Base-by-base conservation (phyloP, 179 eudicot species). In the Beta macrorhiza region DNA sequence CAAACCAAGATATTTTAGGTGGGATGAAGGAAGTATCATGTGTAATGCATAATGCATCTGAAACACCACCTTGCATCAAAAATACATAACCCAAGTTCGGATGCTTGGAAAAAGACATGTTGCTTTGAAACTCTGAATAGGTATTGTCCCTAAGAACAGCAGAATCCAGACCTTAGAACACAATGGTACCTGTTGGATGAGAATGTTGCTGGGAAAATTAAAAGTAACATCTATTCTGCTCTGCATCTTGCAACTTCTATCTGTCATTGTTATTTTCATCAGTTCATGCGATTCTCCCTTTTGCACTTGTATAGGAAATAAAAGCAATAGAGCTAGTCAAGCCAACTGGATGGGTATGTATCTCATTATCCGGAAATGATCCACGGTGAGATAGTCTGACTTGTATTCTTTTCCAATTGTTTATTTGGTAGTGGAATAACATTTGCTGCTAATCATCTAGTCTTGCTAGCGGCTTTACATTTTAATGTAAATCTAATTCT, bases 291-390 rank as follows among this genome's bases (percentile, higher is more conserved):
- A 17, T 25, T 62, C 42, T 55, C 19, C 37, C 59, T 49, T 69
- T 83, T 61, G 11, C 72, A 79, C 32, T 29, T 37, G 19, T 76
- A 42, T 76, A 94, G 98, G 97, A 94, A 86, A 91, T 93, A 78
- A 94, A 94, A 85, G 80, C 90, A 29, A 96, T 93, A 85, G 99
- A 95, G 81, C 95, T 95, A 11, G 84, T 81, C 63, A 81, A 81
- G 67, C 80, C 84, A 44, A 47, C 80, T 49, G 84, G 98, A 11
- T 95, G 99, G 99, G 89, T 93, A 79, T 80, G 90, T 79, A 88
- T 95, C 84, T 87, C 91, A 4, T 81, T 81, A 58, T 81, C 99
- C 64, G 97, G 99, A 74, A 95, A 82, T 84, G 99, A 93, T 84
- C 94, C 99, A 20, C 87, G 94, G 99, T 95, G 83, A 88, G 92